Base-by-base conservation (phyloP, 345 rosid genomes). In the Ricinus communis region DNA sequence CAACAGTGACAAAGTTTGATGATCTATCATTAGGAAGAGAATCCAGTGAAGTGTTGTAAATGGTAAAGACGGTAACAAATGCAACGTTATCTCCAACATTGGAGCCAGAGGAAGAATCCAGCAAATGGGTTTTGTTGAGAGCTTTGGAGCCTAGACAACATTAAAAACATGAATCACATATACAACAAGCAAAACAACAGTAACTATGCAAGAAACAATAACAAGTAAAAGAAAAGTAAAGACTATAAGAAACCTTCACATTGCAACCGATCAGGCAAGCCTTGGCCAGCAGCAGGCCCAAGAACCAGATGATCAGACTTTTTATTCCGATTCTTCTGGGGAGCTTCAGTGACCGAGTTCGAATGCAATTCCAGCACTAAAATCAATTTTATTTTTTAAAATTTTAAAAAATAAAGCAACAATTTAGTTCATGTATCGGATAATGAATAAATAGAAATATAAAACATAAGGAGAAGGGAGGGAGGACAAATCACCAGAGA, bases 191-290 rank as follows among this genome's bases (percentile, higher is more conserved):
- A 63, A 65, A 22, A 11, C 28, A 57, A 65, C n/a, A 22, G 46
- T 0, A 57, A 10, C 25, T 5, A 6, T 33, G 38, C 12, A 43
- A 43, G 47, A 43, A 43, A 33, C 38, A 43, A 43, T 11, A 63
- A 24, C 18, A 57, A 21, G 18, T 18, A 0, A 52, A 8, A 33
- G 30, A 36, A 21, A 55, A 3, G 22, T 18, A 25, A 13, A 53
- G 5, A 18, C 6, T 14, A 46, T 33, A 4, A 58, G 24, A 50
- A 78, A 95, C 97, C 96, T 87, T 62, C 83, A 77, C 98, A 92
- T 62, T 92, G 96, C 79, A 92, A 80, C 43, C 97, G 93, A 71
- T 92, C 80, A 1, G 82, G 85, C 68, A 89, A 85, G 82, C 98
- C 97, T 81, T 82, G 82, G 45, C 97, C 99, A 61, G 98, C 88